Base-by-base conservation (phyloP, 2,329 filamentous ascomycete genomes). In the Amphichorda felina region DNA sequence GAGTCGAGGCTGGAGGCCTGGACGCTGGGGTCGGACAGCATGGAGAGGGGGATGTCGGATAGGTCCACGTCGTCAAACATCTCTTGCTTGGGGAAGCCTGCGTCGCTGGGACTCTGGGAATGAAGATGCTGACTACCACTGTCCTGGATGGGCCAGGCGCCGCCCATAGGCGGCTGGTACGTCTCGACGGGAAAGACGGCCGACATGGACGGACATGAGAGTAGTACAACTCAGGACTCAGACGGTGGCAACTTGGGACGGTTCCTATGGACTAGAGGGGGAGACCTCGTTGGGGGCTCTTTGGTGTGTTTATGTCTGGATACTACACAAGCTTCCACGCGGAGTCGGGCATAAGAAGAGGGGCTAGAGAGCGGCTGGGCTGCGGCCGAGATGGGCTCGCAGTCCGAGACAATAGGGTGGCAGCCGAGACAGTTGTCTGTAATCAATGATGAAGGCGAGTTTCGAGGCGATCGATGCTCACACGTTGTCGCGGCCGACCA, bases 51-150 rank as follows among this genome's bases (percentile, higher is more conserved):
- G 18, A 33, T 33, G 10, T 14, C 11, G 16, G 33, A 34, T 9
- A 34, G 22, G 24, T 34, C 18, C 15, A 34, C 18, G 15, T 26
- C 22, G n/a, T 34, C 33, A 21, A 34, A 34, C 17, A 34, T 9
- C 15, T 34, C 33, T 15, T 14, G 21, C 24, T 25, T 27, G 21
- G 33, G 33, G 21, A 34, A 34, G n/a, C 11, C 8, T 16, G 10
- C 33, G n/a, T 34, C 19, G 11, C 9, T 26, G 16, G 33, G 33
- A 24, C n/a, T n/a, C n/a, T n/a, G n/a, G n/a, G n/a, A n/a, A n/a
- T 13, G 32, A 34, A 26, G 24, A 8, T n/a, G 24, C n/a, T 8
- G 24, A 26, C 24, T n/a, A n/a, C n/a, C n/a, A n/a, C n/a, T 13
- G n/a, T 6, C 6, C 27, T n/a, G 27, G 27, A 5, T 7, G 15